These are phyloP conservation scores for Lolium multiflorum DNA, from an alignment of 176 grass and related monocot species.

Conservation along the genomic window DNA sequence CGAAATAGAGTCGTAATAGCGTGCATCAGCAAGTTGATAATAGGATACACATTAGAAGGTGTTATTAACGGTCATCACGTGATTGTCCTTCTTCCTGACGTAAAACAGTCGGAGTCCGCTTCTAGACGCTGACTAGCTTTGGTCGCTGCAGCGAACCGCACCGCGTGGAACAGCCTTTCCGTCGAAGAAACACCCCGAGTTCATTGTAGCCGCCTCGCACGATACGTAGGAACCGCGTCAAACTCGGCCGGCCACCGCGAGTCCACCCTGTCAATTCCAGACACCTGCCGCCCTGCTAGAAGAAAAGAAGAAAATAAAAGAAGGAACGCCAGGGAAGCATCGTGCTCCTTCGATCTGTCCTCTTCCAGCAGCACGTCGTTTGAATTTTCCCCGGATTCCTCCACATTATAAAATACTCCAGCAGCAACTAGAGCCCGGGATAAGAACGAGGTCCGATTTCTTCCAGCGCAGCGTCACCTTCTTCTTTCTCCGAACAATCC, in stretches of 20 bases:
- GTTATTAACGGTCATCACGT: no score
- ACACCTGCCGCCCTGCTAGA: background rate
- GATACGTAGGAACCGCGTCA: conserved; percentile 13
- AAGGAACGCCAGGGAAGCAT: background rate
- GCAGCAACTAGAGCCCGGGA: background rate
- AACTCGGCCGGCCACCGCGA: background rate
- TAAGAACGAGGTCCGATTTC: background rate
- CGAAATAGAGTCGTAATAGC: no score
- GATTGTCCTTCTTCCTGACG: background rate
- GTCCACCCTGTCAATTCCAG: conserved; percentile 26
- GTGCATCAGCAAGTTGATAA: no score
- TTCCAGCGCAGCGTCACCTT: conserved; percentile 23
- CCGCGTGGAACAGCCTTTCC: background rate
- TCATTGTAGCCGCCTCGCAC: background rate
- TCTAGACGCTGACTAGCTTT: background rate
- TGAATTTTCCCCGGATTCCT: background rate
- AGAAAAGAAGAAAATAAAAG: background rate
- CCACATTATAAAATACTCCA: no score
- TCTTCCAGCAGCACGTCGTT: background rate
- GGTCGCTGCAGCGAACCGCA: background rate
- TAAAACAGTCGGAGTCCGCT: background rate
- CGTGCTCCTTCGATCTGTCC: background rate
- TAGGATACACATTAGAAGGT: no score
- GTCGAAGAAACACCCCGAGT: background rate
- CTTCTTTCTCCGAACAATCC: conserved; percentile 33